Conservation (phyloP, 139 green algal species). For the Tetradesmus lagerheimii region DNA sequence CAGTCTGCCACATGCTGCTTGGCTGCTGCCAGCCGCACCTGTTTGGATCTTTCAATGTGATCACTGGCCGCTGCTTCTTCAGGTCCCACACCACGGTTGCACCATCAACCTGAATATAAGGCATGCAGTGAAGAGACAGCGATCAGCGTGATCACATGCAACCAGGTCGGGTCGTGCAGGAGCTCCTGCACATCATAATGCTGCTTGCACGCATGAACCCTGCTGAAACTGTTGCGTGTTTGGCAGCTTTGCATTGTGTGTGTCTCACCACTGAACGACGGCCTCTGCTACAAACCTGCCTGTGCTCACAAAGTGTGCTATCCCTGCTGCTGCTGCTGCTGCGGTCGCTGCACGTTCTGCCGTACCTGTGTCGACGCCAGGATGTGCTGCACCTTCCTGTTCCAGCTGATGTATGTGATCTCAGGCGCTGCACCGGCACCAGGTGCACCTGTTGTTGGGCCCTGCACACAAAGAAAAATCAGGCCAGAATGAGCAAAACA, state of each 20-base stretch:
- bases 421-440: constrained; percentile 63
- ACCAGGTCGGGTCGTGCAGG: too few species aligned
- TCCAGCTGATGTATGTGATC: constrained; percentile 94
- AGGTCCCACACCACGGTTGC: constrained; percentile 95
- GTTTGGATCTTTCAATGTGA: constrained; percentile 85
- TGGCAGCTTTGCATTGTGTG: background rate
- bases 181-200: too few species aligned
- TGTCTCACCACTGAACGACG: background rate
- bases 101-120: constrained; percentile 61
- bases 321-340: background rate
- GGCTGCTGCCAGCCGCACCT: constrained; percentile 53
- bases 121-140: constrained; percentile 97
- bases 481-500: too few species aligned
- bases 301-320: background rate
- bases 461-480: constrained; percentile 47
- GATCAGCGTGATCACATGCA: constrained; percentile 87
- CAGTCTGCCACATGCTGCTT: background rate
- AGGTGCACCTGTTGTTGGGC: constrained; percentile 39
- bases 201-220: too few species aligned
- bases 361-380: constrained; percentile 78
- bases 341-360: background rate
- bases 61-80: constrained; percentile 93
- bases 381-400: constrained; percentile 97
- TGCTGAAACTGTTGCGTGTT: too few species aligned
- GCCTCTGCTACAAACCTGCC: background rate